phyloP scores from a whole-genome alignment of 306 rosid species.

The Rosa lucieae region DNA sequence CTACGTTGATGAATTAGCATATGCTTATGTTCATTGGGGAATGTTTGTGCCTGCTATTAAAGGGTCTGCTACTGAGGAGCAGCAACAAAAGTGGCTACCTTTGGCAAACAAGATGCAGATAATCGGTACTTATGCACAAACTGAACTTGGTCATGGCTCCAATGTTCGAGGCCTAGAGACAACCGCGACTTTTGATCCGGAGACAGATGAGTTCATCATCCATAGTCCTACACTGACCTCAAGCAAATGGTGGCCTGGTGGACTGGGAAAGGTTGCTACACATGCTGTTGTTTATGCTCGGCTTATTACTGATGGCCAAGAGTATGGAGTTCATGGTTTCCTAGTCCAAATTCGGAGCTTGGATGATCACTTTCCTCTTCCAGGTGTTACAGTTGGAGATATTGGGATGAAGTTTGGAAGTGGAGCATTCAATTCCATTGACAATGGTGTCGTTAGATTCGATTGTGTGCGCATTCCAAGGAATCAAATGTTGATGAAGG shows the following conservation, averaged over 20 bases:
- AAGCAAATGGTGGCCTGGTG: constrained; percentile 99
- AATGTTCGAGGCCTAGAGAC: constrained; percentile 94
- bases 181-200: constrained; percentile 79
- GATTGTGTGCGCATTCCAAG: constrained; percentile 79
- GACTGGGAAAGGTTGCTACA: constrained; percentile 84
- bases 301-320: constrained; percentile 62
- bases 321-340: constrained; percentile 81
- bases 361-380: constrained; percentile 84
- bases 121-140: constrained; percentile 94
- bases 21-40: constrained; percentile 93
- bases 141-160: constrained; percentile 97
- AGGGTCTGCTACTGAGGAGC: constrained; percentile 88
- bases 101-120: constrained; percentile 79
- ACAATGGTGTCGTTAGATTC: constrained; percentile 76
- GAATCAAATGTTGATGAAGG: constrained; percentile 90
- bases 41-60: constrained; percentile 87
- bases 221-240: constrained; percentile 91
- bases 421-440: constrained; percentile 81
- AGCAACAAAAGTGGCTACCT: constrained; percentile 79
- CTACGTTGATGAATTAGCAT: constrained; percentile 74
- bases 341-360: constrained; percentile 86
- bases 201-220: constrained; percentile 74
- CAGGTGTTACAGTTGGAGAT: constrained; percentile 81
- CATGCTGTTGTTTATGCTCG: constrained; percentile 85
- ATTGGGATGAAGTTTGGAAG: constrained; percentile 86